phyloP scores from a whole-genome alignment of 495 filamentous ascomycete species.

The Penicillium crystallinum region DNA sequence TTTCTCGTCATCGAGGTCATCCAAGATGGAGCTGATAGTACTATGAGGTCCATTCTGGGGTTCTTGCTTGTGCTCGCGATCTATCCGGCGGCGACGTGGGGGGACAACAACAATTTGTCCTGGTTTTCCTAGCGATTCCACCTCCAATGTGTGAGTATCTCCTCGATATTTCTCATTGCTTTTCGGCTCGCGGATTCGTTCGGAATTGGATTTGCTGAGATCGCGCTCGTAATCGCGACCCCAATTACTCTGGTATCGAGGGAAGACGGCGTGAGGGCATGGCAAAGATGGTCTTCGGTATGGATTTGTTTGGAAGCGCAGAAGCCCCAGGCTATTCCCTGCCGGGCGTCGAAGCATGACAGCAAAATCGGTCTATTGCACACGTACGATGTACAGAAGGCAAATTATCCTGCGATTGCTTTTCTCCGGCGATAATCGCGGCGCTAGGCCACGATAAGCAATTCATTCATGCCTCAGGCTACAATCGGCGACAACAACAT shows the following conservation, averaged over 20 bases:
- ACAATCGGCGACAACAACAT: background rate
- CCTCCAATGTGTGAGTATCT: slow-evolving; percentile 16
- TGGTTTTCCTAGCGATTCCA: slow-evolving; percentile 37
- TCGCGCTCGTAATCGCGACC: slow-evolving; percentile 4
- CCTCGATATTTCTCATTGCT: background rate
- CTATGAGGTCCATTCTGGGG: slow-evolving; percentile 1
- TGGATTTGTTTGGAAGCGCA: slow-evolving; percentile 9
- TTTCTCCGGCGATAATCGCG: slow-evolving; percentile 10
- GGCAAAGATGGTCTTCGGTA: slow-evolving; percentile 5
- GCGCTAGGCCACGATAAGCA: slow-evolving; percentile 10
- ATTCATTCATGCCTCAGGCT: slow-evolving; percentile 1
- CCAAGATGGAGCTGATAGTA: slow-evolving; percentile 24
- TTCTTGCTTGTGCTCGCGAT: slow-evolving; percentile 2
- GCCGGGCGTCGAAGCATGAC: slow-evolving; percentile 25
- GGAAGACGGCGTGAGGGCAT: slow-evolving; percentile 10
- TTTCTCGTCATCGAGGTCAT: slow-evolving; percentile 24
- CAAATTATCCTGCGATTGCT: slow-evolving; percentile 6
- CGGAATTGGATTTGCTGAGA: background rate
- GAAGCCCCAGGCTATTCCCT: slow-evolving; percentile 11
- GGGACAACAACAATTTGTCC: slow-evolving; percentile 39
- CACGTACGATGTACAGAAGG: background rate
- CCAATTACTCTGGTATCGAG: slow-evolving; percentile 19
- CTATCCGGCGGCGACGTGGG: slow-evolving; percentile 8
- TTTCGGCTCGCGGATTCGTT: slow-evolving; percentile 3
- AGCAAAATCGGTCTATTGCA: slow-evolving; percentile 1